Evolutionary conservation across 345 rosid species (phyloP), one percentile per base, ranked within the genome.

Genomic region (Odontarrhena argentea): DNA sequence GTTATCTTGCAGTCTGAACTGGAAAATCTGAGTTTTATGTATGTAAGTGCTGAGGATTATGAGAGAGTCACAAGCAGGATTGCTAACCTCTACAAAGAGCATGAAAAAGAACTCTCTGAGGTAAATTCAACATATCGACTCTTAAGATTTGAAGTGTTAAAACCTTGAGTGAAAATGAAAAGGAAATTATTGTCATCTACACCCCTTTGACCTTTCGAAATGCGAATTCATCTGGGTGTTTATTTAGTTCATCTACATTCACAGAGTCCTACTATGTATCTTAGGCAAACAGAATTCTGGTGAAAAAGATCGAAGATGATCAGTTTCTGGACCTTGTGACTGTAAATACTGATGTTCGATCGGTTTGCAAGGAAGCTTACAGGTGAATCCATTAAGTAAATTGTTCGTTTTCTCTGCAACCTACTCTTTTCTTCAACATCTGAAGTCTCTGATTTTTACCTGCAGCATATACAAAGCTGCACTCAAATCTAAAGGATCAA

Each of bases 1-100:
- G 58, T 61, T 32, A 60, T 67, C 44, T 67, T 86, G 85, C 88
- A 94, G 99, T 81, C 95, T 55, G 99, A 94, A 82, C 92, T 94
- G 80, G 99, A 94, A 79, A 88, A 94, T 52, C 76, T 94, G 10
- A 85, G 97, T 70, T 94, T 94, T 79, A 88, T 94, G 97, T 90
- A 94, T 73, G 85, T 89, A 60, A 91, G 81, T 67, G 81, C 97
- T n/a, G 99, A 88, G 76, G 92, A 94, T 78, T 94, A 83, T 77
- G 87, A 85, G 26, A 83, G 85, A 75, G 83, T 85, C 81, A 88
- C 82, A 77, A 80, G 86, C 77, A 84, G 92, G 79, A 85, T 91
- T 48, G 82, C 95, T 12, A 96, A 88, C 66, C 95, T 94, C 34
- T 84, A 82, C 53, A 91, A 87, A 67, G 89, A 90, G 65, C 92